Evolutionary conservation across 2,329 filamentous ascomycete genomes (phyloP), one percentile per base, ranked within the genome.

Genomic region (Paracoccidioides brasiliensis): DNA sequence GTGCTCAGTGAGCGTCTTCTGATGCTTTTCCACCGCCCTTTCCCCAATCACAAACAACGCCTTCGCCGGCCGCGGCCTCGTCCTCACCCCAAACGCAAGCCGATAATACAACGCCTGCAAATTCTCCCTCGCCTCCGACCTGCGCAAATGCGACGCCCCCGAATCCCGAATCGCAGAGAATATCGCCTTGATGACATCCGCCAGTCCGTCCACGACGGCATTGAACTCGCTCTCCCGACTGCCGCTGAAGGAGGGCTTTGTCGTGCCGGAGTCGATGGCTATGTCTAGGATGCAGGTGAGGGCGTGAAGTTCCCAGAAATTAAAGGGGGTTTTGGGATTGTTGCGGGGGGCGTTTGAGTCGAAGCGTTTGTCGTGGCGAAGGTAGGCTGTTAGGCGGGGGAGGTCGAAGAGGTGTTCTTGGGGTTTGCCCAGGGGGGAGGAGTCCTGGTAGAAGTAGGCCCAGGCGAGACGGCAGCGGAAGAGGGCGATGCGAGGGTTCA

Each of bases 81-180:
- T 86, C 51, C 89, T 78, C 50, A 91, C 83, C 2, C 81, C 79
- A 66, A 85, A 83, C 49, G 82, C 72, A 12, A 96, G 74, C 55
- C 90, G 81, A 63, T 86, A 82, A 57, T 84, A 79, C n/a, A 95
- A 72, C 56, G 83, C 78, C 63, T 94, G 86, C 42, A 95, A 76
- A 9, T 79, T 77, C 54, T 83, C 82, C 70, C 95, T 95, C 10
- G 86, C 82, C 64, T 94, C 83, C 35, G 87, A 85, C 35, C 86
- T 80, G 14, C 80, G 78, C 56, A 93, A 76, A 63, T 86, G 82
- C 28, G 82, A 82, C 46, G 88, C 85, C 43, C 87, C 88, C 0
- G 83, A 79, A 64, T 90, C 87, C 57, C 84, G 79, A 63, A 95
- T 94, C 42, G 78, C 78, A 15, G 74, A 74, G 54, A 76, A 76